Conservation (phyloP, 2,329 filamentous ascomycete species). For the Tolypocladium album region DNA sequence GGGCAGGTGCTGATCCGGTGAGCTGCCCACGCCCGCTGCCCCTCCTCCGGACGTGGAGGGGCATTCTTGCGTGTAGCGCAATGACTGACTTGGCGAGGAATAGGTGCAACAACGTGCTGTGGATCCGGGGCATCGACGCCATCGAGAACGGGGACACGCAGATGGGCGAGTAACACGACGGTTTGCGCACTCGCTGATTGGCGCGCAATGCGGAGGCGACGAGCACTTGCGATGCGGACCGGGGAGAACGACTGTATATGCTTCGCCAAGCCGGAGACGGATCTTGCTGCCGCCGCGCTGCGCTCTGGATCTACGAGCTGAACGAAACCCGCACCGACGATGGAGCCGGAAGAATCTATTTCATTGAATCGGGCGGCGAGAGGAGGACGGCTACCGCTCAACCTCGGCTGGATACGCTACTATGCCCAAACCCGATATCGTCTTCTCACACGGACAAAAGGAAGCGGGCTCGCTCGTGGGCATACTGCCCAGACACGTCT, state of each 20-base stretch:
- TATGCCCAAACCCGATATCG: neutral
- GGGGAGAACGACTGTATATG: neutral
- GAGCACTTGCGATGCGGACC: neutral
- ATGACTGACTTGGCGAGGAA: neutral
- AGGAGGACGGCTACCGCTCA: neutral
- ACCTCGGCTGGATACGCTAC: neutral
- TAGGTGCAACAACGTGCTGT: constrained; percentile 95
- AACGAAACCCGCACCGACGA: neutral
- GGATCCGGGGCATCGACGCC: constrained; percentile 57
- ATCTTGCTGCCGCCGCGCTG: neutral
- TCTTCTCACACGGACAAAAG: neutral
- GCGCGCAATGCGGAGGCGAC: neutral
- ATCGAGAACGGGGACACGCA: constrained; percentile 42
- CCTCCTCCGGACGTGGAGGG: neutral
- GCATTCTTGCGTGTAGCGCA: neutral
- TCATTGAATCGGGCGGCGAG: neutral
- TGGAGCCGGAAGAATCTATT: neutral
- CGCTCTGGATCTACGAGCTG: neutral
- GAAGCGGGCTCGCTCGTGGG: neutral
- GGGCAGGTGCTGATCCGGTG: constrained; percentile 90
- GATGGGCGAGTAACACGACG: constrained; percentile 39
- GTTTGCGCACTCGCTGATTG: neutral
- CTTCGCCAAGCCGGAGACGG: neutral
- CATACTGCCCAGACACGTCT: neutral
- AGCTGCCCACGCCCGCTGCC: constrained; percentile 8